A percentile compares a stretch with the other conserved stretches of the same genome.
Conservation (phyloP, 495 filamentous ascomycete genomes). For the Tuber brumale region DNA sequence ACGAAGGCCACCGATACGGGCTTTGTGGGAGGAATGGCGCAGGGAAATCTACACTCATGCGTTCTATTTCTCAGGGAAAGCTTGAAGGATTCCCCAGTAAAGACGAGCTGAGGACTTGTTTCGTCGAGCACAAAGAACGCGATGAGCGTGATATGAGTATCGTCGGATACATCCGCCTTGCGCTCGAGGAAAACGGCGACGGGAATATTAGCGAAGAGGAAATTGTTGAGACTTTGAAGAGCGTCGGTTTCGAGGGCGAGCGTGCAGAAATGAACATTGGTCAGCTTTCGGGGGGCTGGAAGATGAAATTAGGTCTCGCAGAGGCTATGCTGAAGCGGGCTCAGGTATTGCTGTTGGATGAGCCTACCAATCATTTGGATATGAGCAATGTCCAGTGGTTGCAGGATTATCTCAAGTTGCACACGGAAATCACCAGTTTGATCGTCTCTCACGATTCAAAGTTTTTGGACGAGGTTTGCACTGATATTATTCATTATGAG, state of each 20-base stretch:
- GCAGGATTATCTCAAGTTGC: constrained; percentile 85
- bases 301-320: constrained; percentile 98
- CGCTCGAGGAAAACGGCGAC: constrained; percentile 31
- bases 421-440: constrained; percentile 94
- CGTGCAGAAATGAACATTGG: constrained; percentile 81
- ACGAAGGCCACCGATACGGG: constrained; percentile 95
- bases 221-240: constrained; percentile 73
- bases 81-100: constrained; percentile 93
- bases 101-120: constrained; percentile 87
- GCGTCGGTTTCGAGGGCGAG: constrained; percentile 86
- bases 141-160: constrained; percentile 95
- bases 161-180: constrained; percentile 75
- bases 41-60: constrained; percentile 97
- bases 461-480: constrained; percentile 94
- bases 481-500: constrained; percentile 99
- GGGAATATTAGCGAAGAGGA: constrained; percentile 57
- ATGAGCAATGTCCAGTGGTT: constrained; percentile 95
- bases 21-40: constrained; percentile 95
- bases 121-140: constrained; percentile 90
- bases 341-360: constrained; percentile 91
- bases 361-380: constrained; percentile 98
- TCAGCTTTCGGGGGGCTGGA: constrained; percentile 97
- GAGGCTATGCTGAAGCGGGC: constrained; percentile 94
- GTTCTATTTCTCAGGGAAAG: constrained; percentile 88
- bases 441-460: constrained; percentile 98